Conservation (phyloP, 2,329 filamentous ascomycete species). For the Curvularia lunata region DNA sequence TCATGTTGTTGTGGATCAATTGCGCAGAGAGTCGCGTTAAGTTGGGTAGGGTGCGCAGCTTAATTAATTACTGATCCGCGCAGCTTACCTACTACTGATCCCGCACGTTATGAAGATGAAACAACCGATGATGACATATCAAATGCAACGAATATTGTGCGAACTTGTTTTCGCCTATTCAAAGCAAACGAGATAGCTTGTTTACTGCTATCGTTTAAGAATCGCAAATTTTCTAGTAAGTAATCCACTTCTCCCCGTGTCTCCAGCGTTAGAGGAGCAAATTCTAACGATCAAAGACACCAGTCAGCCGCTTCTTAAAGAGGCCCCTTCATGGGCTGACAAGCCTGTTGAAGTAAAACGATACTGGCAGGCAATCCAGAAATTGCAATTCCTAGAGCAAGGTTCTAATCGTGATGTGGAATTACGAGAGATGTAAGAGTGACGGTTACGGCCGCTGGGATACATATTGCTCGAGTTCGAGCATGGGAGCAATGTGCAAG, state of each 20-base stretch:
- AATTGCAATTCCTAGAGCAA: neutral
- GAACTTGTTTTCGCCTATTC: neutral
- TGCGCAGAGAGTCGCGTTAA: no score
- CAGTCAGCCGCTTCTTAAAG: no score
- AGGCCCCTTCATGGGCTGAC: neutral
- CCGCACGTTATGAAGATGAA: neutral
- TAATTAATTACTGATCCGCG: no score
- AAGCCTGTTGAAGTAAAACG: neutral
- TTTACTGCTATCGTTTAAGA: neutral
- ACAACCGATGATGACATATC: neutral
- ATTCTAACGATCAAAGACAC: neutral
- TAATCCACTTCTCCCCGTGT: no score
- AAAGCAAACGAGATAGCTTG: neutral
- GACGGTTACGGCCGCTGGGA: neutral
- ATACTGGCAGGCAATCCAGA: neutral
- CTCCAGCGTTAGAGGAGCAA: neutral
- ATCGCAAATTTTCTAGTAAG: neutral
- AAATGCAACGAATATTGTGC: neutral
- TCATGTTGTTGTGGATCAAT: no score
- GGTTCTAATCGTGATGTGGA: neutral
- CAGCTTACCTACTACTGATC: no score
- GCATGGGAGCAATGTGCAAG: no score
- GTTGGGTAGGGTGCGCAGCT: no score
- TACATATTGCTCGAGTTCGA: no score
- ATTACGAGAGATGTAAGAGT: neutral